Evolutionary conservation across 1,139 yeast species (phyloP), one percentile per base, ranked within the genome.

Genomic region (Hemisphaericaspora subhashii): DNA sequence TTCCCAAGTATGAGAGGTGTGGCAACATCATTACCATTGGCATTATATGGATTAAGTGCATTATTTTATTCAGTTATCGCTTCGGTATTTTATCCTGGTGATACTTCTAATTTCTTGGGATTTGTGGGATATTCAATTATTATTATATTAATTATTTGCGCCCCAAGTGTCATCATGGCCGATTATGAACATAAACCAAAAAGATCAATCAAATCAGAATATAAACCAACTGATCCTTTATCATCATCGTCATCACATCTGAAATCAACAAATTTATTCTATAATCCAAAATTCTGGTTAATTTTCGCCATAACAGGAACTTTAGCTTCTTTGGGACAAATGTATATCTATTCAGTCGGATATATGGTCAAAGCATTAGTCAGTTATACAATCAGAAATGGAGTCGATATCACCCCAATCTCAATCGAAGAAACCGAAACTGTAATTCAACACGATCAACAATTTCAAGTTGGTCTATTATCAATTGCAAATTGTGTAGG

Each of bases 271-370:
- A 33, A 50, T 26, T 56, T 76, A 10, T 43, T 72, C 14, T 50
- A 44, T 16, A 61, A 66, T 23, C 42, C 52, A 8, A 65, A 64
- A 32, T 79, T 79, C 51, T 79, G 84, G 83, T 51, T 72, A 2
- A 47, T 78, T 4, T 69, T 75, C 33, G 30, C 64, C 1, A 55
- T 71, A 6, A 62, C 80, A 2, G 82, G 83, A 0, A 43, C 74
- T 2, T 56, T 77, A 37, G 82, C 83, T 0, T 74, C 81, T 0
- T 47, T 79, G 47, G 83, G 84, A 8, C 84, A 79, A 52, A 74
- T 79, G 79, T 79, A 77, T 54, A 79, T 79, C 17, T 79, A 78
- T 50, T 77, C 82, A 0, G 79, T 77, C 14, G 85, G 85, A 1
- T 77, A 75, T 50, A 77, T 79, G 60, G 79, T 76, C 9, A 74